Evolutionary conservation across 371 early-diverging fungal genomes (phyloP).

Genomic region (Mucor velutinosus): DNA sequence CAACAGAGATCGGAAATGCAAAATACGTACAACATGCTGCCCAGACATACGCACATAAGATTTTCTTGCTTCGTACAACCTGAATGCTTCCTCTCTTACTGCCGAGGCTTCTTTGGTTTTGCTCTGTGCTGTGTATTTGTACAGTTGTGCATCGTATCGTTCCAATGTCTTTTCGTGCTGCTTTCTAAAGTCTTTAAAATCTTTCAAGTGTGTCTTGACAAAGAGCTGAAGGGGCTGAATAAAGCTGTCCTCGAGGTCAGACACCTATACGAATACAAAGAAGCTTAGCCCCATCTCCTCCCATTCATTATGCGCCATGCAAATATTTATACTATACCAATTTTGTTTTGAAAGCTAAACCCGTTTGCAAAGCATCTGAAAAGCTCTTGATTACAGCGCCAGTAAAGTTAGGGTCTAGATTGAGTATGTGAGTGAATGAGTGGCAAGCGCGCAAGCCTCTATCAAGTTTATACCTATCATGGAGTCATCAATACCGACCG

Average conservation of each 20-base stretch:
- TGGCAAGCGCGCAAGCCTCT: too few relatives aligned
- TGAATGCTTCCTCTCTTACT: constrained; percentile 70
- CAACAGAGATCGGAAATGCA: constrained; percentile 43
- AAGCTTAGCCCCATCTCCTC: constrained; percentile 20
- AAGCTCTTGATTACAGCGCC: constrained; percentile 50
- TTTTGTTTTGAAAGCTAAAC: constrained; percentile 59
- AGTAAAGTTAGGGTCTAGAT: constrained; percentile 46
- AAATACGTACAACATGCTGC: constrained; percentile 47
- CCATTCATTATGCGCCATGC: constrained; percentile 31
- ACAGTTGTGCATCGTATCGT: constrained; percentile 64
- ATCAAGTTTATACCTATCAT: constrained; percentile 39
- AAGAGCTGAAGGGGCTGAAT: constrained; percentile 64
- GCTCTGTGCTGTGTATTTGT: constrained; percentile 59
- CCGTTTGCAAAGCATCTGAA: constrained; percentile 59
- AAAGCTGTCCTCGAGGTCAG: constrained; percentile 62
- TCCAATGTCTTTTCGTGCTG: constrained; percentile 63
- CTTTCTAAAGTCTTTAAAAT: constrained; percentile 64
- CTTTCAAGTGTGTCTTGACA: constrained; percentile 64
- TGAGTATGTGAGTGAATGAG: neutral
- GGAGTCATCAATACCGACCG: constrained; percentile 36
- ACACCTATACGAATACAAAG: constrained; percentile 42
- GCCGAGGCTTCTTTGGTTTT: constrained; percentile 70
- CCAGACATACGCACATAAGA: constrained; percentile 58
- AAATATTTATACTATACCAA: constrained; percentile 40
- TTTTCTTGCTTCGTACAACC: constrained; percentile 68